Evolutionary conservation across 2,329 filamentous ascomycete genomes (phyloP).

Genomic region (Venturia asperata): DNA sequence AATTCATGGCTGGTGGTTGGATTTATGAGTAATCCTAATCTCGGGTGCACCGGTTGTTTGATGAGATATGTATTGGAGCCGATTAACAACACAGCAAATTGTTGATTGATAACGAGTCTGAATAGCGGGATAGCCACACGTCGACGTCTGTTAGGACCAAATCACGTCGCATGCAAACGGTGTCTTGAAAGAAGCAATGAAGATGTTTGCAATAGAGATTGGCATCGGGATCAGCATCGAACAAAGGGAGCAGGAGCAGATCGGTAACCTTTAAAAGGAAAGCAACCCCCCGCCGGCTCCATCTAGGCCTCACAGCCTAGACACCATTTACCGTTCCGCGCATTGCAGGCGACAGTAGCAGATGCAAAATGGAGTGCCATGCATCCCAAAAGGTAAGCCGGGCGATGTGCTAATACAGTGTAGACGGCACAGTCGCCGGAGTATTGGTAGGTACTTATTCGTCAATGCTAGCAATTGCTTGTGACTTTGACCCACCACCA

Average conservation of each 20-base stretch:
- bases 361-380: neutral
- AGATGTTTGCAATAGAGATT: neutral
- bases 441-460: neutral
- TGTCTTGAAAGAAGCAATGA: neutral
- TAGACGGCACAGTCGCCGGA: neutral
- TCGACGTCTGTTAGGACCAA: neutral
- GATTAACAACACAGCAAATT: too few species aligned
- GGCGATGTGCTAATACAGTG: neutral
- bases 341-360: neutral
- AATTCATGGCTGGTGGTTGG: neutral
- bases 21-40: neutral
- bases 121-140: neutral
- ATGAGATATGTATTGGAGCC: neutral
- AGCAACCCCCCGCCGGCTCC: neutral
- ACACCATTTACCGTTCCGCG: neutral
- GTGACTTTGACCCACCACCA: constrained; percentile 2
- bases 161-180: constrained; percentile 5
- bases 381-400: neutral
- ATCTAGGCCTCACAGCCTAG: neutral
- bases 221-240: neutral
- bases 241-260: neutral
- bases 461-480: neutral
- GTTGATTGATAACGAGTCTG: neutral
- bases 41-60: neutral
- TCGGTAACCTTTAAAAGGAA: neutral